Evolutionary conservation across 768 basidiomycete genomes (phyloP), one percentile per base, ranked within the genome.

Genomic region (Xerocomus brunneocitrinus): DNA sequence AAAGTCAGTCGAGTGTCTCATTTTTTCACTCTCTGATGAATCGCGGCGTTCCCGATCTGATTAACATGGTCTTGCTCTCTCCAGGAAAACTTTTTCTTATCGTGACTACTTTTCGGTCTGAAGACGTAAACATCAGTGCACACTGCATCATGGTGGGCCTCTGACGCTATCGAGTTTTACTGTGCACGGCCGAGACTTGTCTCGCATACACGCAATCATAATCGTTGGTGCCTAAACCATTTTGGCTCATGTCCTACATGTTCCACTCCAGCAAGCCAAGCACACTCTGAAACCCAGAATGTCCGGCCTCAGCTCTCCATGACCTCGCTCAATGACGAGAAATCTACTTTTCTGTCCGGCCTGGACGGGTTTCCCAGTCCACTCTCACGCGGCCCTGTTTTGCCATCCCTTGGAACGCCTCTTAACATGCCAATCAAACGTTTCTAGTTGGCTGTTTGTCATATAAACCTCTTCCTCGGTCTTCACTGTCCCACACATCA

Each of bases 401-500:
- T 46, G 16, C 35, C 38, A 49, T 50, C 49, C 8, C 10, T 9
- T 8, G 24, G 28, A 47, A 35, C 44, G 39, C 47, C 38, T 45
- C 48, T n/a, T 10, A 19, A 46, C 63, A 62, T 54, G 56, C 65
- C 55, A 49, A 59, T 58, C 49, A 61, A 67, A 59, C 62, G 57
- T 65, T 66, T 58, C 34, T 22, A 39, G 34, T 12, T 42, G 55
- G 39, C 65, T 50, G 62, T 62, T 44, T 14, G 47, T 64, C 62
- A 46, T 55, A 49, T 22, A 43, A 13, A 24, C 4, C 40, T 34
- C 31, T 48, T 34, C 51, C 50, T 52, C n/a, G 39, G 39, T 38
- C 43, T 50, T 58, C 53, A 48, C 52, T 47, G 30, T 43, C 39
- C 27, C 50, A 50, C 46, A 34, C 50, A 51, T 50, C 39, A 49